Conservation (phyloP, 2,329 filamentous ascomycete genomes). For the Diaporthe amygdali region DNA sequence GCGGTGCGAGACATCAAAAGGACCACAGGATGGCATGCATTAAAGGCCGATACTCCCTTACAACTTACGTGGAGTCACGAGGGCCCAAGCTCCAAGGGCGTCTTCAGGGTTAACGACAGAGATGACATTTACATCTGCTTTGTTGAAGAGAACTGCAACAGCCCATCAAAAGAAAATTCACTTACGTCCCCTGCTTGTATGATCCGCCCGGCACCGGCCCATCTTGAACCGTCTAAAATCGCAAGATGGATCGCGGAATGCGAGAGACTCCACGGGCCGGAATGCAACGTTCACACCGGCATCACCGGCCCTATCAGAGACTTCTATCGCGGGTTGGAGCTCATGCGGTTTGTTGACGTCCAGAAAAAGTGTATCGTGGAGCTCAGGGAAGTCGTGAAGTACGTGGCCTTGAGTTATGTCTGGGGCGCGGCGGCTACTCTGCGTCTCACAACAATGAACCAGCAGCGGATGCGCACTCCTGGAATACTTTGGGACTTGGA, state of each 20-base stretch:
- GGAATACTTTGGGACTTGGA: background rate
- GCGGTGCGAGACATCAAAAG: background rate
- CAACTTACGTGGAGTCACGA: background rate
- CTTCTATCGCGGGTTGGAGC: background rate
- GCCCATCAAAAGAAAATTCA: background rate
- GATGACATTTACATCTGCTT: background rate
- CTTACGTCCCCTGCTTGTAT: background rate
- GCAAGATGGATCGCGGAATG: background rate
- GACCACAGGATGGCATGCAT: background rate
- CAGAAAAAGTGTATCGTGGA: background rate
- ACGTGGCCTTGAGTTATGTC: constrained; percentile 3
- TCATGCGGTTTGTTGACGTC: background rate
- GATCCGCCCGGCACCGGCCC: background rate
- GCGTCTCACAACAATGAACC: background rate
- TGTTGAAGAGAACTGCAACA: background rate
- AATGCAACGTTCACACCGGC: background rate
- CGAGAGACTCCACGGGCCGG: background rate
- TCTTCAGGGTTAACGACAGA: background rate
- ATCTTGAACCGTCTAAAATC: background rate
- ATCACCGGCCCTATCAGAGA: background rate
- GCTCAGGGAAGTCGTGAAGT: background rate
- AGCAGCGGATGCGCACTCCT: background rate
- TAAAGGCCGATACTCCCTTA: background rate
- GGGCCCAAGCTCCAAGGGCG: background rate
- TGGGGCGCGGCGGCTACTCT: background rate